Conservation (phyloP, 2,329 filamentous ascomycete genomes). For the Clonostachys rhizophaga region DNA sequence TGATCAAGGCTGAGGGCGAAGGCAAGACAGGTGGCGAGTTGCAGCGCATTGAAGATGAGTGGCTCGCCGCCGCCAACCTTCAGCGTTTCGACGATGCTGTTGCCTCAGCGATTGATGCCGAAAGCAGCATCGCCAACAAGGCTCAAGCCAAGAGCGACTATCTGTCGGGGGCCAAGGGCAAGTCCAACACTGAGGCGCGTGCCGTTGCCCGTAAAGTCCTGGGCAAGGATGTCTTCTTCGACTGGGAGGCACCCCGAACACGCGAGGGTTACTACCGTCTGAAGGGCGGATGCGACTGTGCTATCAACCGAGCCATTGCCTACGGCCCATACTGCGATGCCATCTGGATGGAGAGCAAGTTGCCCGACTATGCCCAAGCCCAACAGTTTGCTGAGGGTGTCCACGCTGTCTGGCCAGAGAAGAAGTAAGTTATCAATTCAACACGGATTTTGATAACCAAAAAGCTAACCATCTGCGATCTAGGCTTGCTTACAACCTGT, state of each 20-base stretch:
- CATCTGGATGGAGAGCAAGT: slow-evolving; percentile 99
- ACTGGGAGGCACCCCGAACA: slow-evolving; percentile 93
- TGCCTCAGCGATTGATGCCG: slow-evolving; percentile 70
- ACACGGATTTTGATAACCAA: neutral
- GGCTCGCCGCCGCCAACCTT: slow-evolving; percentile 73
- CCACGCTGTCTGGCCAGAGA: slow-evolving; percentile 90
- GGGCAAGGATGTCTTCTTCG: slow-evolving; percentile 80
- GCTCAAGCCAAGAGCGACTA: slow-evolving; percentile 63
- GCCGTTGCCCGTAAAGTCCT: slow-evolving; percentile 73
- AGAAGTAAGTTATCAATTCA: slow-evolving; percentile 63
- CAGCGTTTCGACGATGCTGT: slow-evolving; percentile 92
- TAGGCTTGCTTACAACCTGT: slow-evolving; percentile 95
- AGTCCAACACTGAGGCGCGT: slow-evolving; percentile 78
- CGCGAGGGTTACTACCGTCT: slow-evolving; percentile 94
- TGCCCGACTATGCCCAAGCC: slow-evolving; percentile 87
- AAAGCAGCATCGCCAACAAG: slow-evolving; percentile 64
- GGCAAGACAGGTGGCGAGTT: slow-evolving; percentile 79
- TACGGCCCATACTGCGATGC: slow-evolving; percentile 92
- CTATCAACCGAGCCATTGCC: slow-evolving; percentile 83
- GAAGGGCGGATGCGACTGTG: slow-evolving; percentile 85
- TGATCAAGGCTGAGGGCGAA: slow-evolving; percentile 76
- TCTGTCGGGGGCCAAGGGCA: slow-evolving; percentile 65
- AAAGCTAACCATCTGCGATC: slow-evolving; percentile 5
- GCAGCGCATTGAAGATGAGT: slow-evolving; percentile 88
- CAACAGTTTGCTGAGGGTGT: slow-evolving; percentile 91